phyloP scores from a whole-genome alignment of 768 basidiomycete genomes.

The Trametes cingulata region DNA sequence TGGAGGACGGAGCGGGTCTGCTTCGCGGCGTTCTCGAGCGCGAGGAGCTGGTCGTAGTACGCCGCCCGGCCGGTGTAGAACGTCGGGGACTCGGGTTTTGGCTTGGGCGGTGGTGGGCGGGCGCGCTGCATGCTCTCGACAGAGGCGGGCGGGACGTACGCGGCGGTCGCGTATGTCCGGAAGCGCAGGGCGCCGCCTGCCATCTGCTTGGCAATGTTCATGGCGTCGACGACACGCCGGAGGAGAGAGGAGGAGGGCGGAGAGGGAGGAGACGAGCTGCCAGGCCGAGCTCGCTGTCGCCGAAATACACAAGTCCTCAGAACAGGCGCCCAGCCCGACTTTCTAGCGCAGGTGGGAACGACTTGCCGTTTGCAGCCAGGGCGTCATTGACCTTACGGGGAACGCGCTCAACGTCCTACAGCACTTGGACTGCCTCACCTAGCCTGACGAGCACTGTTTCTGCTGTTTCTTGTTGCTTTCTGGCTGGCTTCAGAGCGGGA shows the following conservation, averaged over 20 bases:
- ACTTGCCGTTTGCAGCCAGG: conserved; percentile 15
- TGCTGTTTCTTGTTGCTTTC: neutral
- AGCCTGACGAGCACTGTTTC: neutral
- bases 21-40: conserved; percentile 64
- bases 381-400: conserved; percentile 16
- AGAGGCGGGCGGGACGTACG: conserved; percentile 34
- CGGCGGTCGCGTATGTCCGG: conserved; percentile 26
- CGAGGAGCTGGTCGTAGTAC: conserved; percentile 71
- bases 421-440: neutral
- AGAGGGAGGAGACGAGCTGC: conserved; percentile 4
- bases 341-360: conserved; percentile 14
- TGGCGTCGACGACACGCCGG: conserved; percentile 1
- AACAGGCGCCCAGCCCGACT: conserved; percentile 9
- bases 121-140: conserved; percentile 20
- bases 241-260: neutral
- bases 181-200: conserved; percentile 14
- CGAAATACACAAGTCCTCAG: conserved; percentile 8
- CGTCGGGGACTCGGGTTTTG: conserved; percentile 63
- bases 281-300: conserved; percentile 18
- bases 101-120: conserved; percentile 4
- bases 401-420: neutral
- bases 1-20: conserved; percentile 61
- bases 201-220: conserved; percentile 21
- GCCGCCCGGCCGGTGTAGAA: conserved; percentile 82
- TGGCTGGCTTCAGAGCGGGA: conserved; percentile 11